These are phyloP conservation scores for Boletus tylopilopsis DNA, from an alignment of 768 basidiomycete species.

Conservation along the genomic window DNA sequence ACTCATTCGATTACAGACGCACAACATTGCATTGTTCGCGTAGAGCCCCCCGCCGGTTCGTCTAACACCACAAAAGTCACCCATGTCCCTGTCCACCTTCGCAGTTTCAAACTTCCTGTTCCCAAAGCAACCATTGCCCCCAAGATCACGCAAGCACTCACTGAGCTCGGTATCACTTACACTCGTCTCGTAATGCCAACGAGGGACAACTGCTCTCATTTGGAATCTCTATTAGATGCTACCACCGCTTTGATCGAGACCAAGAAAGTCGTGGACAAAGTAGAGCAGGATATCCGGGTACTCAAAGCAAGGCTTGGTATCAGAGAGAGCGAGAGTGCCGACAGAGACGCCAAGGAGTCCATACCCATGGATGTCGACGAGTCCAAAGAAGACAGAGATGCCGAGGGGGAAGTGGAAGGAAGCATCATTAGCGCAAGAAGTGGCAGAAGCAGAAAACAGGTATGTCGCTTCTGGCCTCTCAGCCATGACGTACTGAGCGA, in stretches of 20 bases:
- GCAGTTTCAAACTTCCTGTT: slow-evolving; percentile 79
- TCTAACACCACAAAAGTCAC: slow-evolving; percentile 58
- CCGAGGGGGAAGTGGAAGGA: slow-evolving; percentile 46
- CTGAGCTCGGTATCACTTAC: slow-evolving; percentile 71
- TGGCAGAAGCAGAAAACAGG: slow-evolving; percentile 57
- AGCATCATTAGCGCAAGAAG: slow-evolving; percentile 62
- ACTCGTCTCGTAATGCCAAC: slow-evolving; percentile 93
- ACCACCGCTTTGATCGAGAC: slow-evolving; percentile 77
- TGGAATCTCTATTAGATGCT: slow-evolving; percentile 73
- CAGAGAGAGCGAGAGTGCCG: slow-evolving; percentile 43
- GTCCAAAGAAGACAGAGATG: slow-evolving; percentile 27
- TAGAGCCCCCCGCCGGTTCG: slow-evolving; percentile 47
- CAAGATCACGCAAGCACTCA: slow-evolving; percentile 72
- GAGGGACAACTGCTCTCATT: slow-evolving; percentile 65
- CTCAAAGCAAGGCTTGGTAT: slow-evolving; percentile 58
- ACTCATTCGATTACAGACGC: slow-evolving; percentile 45
- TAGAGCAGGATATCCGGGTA: slow-evolving; percentile 80
- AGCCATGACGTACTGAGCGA: not conserved
- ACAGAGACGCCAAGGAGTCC: slow-evolving; percentile 36
- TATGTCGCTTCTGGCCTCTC: slow-evolving; percentile 4
- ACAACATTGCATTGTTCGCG: slow-evolving; percentile 69
- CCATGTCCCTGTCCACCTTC: slow-evolving; percentile 76
- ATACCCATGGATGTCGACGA: slow-evolving; percentile 53
- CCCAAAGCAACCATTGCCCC: slow-evolving; percentile 73
- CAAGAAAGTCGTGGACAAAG: slow-evolving; percentile 82